A percentile compares a stretch with the other conserved stretches of the same genome.
phyloP scores from a whole-genome alignment of 192 early-diverging fungal species.

The Coemansia sp. region DNA sequence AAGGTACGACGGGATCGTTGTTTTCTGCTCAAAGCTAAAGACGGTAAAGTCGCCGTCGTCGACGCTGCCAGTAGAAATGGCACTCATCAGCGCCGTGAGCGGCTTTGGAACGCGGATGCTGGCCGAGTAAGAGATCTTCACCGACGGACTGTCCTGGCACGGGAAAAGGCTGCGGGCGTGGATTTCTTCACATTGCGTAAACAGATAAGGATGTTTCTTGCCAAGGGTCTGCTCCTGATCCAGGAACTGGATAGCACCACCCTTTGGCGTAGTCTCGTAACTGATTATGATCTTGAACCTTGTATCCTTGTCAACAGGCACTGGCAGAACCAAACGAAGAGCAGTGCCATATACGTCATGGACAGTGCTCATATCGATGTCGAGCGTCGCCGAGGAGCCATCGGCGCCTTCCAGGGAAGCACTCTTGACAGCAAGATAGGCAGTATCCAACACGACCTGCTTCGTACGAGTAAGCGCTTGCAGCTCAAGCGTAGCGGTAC shows the following conservation, averaged over 20 bases:
- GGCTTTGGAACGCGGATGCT: constrained; percentile 70
- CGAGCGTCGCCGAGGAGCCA: constrained; percentile 10
- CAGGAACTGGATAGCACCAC: constrained; percentile 92
- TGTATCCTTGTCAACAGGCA: constrained; percentile 44
- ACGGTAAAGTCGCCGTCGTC: constrained; percentile 57
- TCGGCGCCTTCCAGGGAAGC: constrained; percentile 13
- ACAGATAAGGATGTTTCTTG: constrained; percentile 90
- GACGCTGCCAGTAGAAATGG: constrained; percentile 66
- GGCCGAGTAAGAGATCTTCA: constrained; percentile 91
- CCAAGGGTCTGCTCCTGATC: constrained; percentile 91
- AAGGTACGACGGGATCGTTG: constrained; percentile 91
- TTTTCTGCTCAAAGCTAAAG: constrained; percentile 83
- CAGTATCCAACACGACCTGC: constrained; percentile 70
- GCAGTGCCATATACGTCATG: constrained; percentile 72
- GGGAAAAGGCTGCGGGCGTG: constrained; percentile 91
- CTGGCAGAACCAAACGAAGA: constrained; percentile 63
- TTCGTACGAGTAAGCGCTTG: constrained; percentile 57
- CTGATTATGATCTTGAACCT: constrained; percentile 62
- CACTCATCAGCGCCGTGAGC: constrained; percentile 93
- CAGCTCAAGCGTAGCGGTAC: constrained; percentile 65
- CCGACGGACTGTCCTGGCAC: constrained; percentile 82
- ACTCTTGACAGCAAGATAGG: constrained; percentile 27
- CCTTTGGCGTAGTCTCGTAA: constrained; percentile 77
- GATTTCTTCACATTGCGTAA: constrained; percentile 96
- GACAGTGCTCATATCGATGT: constrained; percentile 40